phyloP scores from a whole-genome alignment of 169 alveolate genomes.

The Cytauxzoon felis region DNA sequence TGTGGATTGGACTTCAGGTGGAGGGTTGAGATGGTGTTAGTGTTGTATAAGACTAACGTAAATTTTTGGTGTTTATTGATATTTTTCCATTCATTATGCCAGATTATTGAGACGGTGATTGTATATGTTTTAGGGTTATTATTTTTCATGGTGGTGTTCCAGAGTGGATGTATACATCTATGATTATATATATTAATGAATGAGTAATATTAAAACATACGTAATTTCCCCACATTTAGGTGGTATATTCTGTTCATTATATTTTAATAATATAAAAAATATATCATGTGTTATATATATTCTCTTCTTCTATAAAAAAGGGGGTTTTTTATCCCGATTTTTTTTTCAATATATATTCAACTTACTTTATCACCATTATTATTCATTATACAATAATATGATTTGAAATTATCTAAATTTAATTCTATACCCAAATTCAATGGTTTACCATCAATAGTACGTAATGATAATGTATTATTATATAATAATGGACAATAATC shows the following conservation, averaged over 20 bases:
- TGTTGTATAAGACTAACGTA: no score
- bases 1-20: no score
- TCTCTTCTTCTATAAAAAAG: slow-evolving; percentile 2
- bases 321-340: no score
- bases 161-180: slow-evolving; percentile 56
- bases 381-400: slow-evolving; percentile 14
- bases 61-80: no score
- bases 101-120: slow-evolving; percentile 17
- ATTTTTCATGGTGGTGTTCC: slow-evolving; percentile 32
- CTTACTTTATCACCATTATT: background rate
- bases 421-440: slow-evolving; percentile 7
- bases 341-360: background rate
- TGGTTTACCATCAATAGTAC: slow-evolving; percentile 17
- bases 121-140: background rate
- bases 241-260: background rate
- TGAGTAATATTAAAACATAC: background rate
- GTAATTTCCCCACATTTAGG: background rate
- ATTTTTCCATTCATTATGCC: slow-evolving; percentile 48
- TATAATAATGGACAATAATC: slow-evolving; percentile 41
- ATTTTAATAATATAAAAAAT: slow-evolving; percentile 13
- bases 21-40: background rate
- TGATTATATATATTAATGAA: background rate
- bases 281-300: slow-evolving; percentile 7
- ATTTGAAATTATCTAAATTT: background rate
- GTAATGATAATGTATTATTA: background rate